Evolutionary conservation across 805 yeast genomes (phyloP).

Genomic region (Cyberlindnera xishuangbannaensis): DNA sequence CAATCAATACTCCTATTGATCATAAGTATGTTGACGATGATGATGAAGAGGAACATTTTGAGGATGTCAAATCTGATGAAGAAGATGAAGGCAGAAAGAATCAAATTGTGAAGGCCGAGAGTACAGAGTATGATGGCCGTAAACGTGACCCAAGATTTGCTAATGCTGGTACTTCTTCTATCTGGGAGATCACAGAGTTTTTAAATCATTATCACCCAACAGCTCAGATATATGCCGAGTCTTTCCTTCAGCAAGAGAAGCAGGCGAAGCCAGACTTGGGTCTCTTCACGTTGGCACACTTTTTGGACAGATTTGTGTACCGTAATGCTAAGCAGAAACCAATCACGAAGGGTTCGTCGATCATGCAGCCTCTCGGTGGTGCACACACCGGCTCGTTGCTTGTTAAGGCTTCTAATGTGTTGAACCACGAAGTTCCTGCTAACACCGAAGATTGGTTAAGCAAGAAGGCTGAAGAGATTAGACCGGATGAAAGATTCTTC

Average conservation of each 20-base stretch:
- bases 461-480: conserved; percentile 56
- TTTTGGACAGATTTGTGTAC: conserved; percentile 93
- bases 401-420: conserved; percentile 53
- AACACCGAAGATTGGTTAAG: conserved; percentile 82
- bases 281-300: conserved; percentile 79
- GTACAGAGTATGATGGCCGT: conserved; percentile 61
- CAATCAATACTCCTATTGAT: conserved; percentile 48
- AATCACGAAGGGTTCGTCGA: conserved; percentile 75
- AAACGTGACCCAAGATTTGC: conserved; percentile 92
- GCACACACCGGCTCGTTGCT: conserved; percentile 63
- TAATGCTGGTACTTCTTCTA: conserved; percentile 71
- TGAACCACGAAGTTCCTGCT: conserved; percentile 53
- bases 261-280: conserved; percentile 84
- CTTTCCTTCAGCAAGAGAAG: conserved; percentile 41
- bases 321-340: conserved; percentile 81
- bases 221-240: conserved; percentile 70
- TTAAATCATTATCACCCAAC: conserved; percentile 89
- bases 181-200: conserved; percentile 83
- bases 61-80: conserved; percentile 27
- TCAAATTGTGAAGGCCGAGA: conserved; percentile 5
- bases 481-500: conserved; percentile 86
- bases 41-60: conserved; percentile 30
- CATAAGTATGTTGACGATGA: conserved; percentile 43
- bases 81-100: conserved; percentile 24
- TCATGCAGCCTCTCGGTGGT: conserved; percentile 97